These are phyloP conservation scores for Aspergillus caelatus DNA, from an alignment of 2,329 filamentous ascomycete genomes.

Conservation along the genomic window DNA sequence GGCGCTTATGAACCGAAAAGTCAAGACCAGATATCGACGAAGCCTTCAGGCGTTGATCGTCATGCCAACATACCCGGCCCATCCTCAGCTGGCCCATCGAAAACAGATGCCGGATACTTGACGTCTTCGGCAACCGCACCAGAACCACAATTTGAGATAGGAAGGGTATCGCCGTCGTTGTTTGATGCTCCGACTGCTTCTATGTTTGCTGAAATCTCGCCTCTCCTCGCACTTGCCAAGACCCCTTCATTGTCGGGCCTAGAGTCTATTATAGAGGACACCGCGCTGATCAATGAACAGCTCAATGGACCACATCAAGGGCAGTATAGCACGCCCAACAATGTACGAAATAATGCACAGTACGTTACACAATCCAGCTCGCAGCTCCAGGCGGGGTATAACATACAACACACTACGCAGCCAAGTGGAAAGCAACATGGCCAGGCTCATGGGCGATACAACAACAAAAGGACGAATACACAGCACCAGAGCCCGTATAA, in stretches of 20 bases:
- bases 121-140: background rate
- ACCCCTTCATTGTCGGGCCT: background rate
- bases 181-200: background rate
- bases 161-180: background rate
- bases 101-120: background rate
- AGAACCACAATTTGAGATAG: background rate
- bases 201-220: background rate
- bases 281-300: background rate
- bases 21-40: background rate
- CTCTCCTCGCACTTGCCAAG: background rate
- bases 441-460: background rate
- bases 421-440: background rate
- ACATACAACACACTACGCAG: background rate
- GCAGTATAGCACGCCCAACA: background rate
- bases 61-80: background rate
- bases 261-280: background rate
- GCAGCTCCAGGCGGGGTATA: background rate
- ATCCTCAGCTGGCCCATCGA: background rate
- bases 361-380: background rate
- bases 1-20: background rate
- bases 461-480: background rate
- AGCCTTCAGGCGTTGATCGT: background rate
- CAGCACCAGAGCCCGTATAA: background rate
- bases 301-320: background rate
- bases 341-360: background rate